A percentile compares a stretch with the other conserved stretches of the same genome.
Conservation (phyloP, 495 filamentous ascomycete species). For the Hypoxylon subgilvum region DNA sequence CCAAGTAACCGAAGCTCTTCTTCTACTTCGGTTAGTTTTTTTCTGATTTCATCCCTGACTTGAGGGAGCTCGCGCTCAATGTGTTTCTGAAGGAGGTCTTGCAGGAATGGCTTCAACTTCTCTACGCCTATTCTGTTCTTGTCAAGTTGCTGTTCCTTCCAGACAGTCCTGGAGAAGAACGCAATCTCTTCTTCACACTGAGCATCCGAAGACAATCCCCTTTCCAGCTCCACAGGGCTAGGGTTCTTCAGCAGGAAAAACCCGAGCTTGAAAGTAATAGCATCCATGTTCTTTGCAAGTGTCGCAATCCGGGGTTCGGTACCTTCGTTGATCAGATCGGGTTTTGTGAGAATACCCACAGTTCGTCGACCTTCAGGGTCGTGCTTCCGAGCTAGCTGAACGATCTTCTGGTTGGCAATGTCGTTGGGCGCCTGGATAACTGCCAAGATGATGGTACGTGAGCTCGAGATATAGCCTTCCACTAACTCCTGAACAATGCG, state of each 20-base stretch:
- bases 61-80: conserved; percentile 33
- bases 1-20: conserved; percentile 20
- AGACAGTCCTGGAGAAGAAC: conserved; percentile 3
- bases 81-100: conserved; percentile 23
- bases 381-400: conserved; percentile 40
- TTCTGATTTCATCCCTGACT: conserved; percentile 18
- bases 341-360: conserved; percentile 62
- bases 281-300: conserved; percentile 50
- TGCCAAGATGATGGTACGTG: conserved; percentile 55
- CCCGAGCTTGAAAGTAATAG: conserved; percentile 52
- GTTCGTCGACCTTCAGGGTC: conserved; percentile 53
- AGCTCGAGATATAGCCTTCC: conserved; percentile 51
- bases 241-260: conserved; percentile 56
- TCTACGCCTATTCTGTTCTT: conserved; percentile 8
- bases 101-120: conserved; percentile 16
- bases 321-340: conserved; percentile 52
- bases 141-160: conserved; percentile 6
- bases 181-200: background rate
- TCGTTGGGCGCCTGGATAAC: conserved; percentile 53
- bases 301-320: conserved; percentile 43
- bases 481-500: conserved; percentile 51
- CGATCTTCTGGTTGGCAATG: conserved; percentile 50
- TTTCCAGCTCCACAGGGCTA: conserved; percentile 2
- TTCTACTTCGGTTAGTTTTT: conserved; percentile 3
- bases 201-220: background rate